phyloP scores from a whole-genome alignment of 2,329 filamentous ascomycete genomes.

The Xenosphaeropsis pyriputrescens region DNA sequence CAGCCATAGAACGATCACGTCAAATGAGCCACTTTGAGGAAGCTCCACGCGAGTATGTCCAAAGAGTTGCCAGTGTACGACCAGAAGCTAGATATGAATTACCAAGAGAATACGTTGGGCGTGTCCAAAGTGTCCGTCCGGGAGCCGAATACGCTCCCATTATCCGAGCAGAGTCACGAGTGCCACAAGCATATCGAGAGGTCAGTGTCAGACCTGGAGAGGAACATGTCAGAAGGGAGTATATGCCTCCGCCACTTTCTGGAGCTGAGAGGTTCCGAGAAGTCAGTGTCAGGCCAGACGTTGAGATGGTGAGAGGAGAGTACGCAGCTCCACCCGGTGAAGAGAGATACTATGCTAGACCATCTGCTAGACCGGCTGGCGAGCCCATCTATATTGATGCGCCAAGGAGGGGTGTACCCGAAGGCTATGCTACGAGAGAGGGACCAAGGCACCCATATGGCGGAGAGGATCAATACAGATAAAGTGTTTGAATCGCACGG shows the following conservation, averaged over 20 bases:
- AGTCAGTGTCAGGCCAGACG: background rate
- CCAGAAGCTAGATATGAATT: conserved; percentile 27
- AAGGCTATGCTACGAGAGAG: too few species aligned
- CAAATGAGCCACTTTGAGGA: conserved; percentile 25
- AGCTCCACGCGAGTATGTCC: conserved; percentile 32
- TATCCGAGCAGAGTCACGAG: conserved; percentile 20
- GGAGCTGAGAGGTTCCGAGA: conserved; percentile 14
- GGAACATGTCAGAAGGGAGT: conserved; percentile 10
- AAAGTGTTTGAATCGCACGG: too few species aligned
- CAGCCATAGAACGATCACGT: conserved; percentile 8
- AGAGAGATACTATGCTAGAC: too few species aligned
- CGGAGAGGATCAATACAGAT: too few species aligned
- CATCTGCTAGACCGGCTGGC: too few species aligned
- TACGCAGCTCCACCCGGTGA: too few species aligned
- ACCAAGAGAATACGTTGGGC: conserved; percentile 21
- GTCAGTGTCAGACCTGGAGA: conserved; percentile 16
- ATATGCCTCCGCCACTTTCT: conserved; percentile 2
- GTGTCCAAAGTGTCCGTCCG: conserved; percentile 24
- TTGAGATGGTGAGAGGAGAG: too few species aligned
- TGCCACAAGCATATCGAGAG: conserved; percentile 13
- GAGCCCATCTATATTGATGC: too few species aligned
- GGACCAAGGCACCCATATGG: too few species aligned
- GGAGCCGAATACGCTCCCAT: conserved; percentile 21
- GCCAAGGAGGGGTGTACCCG: too few species aligned
- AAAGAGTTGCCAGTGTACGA: conserved; percentile 31